Base-by-base conservation (phyloP, 345 rosid species). In the Eucalyptus rudis region DNA sequence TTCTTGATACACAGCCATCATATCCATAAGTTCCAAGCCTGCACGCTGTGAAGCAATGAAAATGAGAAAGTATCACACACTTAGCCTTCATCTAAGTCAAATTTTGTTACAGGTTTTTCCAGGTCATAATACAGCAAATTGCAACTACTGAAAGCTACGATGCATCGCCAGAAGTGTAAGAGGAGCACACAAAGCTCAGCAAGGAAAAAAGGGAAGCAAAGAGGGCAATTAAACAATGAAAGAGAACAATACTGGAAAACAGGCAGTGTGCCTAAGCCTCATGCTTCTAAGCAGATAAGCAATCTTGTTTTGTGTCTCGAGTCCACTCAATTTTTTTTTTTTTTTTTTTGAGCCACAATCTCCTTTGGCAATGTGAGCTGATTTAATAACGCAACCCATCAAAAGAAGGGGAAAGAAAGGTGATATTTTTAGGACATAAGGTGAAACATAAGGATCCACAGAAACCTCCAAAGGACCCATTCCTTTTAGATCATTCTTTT, bases 1-100 rank as follows among this genome's bases (percentile, higher is more conserved):
- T 94, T 98, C 99, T 93, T 97, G 99, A 92, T 96, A 95, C 91
- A 95, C 94, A 56, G 99, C 98, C 99, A 98, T 98, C 97, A 98
- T 96, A 93, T 97, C 99, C 99, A 98, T 98, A 90, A 98, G 93
- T 91, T 98, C 99, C 95, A 98, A 91, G 58, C 99, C 99, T 49
- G 99, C 99, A 87, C 98, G 99, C 99, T 98, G 96, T 79, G 84
- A 90, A 89, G 49, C 86, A 89, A 40, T 62, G 87, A 90, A 90
- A 89, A 76, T 76, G 83, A 86, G 90, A 91, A 88, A 90, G 88
- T 90, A 45, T 36, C 87, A 49, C 59, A 49, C 27, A 86, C 87
- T 87, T 86, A 22, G 50, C 81, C 81, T 49, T 58, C 83, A 76
- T 40, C 43, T 20, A 76, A 76, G 76, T 51, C 64, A 33, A 86